A percentile compares a stretch with the other conserved stretches of the same genome.
phyloP scores from a whole-genome alignment of 495 filamentous ascomycete genomes.

The Peziza echinospora region DNA sequence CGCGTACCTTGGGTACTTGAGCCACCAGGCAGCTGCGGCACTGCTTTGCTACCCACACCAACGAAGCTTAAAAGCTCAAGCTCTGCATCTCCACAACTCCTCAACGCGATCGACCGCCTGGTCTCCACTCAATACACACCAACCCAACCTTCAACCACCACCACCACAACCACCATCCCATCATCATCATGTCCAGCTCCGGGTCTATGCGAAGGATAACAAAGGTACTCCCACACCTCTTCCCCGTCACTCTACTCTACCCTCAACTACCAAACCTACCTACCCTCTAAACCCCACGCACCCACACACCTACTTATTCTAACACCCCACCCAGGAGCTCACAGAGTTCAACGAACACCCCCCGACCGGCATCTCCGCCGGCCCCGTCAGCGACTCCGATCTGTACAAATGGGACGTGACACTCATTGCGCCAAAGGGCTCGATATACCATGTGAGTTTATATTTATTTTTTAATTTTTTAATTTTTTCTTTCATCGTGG shows the following conservation, averaged over 20 bases:
- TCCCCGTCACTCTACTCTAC: no score
- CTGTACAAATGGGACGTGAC: conserved; percentile 65
- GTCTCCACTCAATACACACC: no score
- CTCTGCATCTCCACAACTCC: no score
- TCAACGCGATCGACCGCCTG: no score
- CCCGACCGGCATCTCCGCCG: neutral
- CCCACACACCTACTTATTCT: neutral
- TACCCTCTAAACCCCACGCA: no score
- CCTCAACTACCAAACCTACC: neutral
- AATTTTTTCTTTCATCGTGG: conserved; percentile 2
- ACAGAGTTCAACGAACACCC: neutral
- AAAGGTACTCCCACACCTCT: no score
- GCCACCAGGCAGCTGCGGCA: no score
- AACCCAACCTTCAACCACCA: no score
- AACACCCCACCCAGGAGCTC: neutral
- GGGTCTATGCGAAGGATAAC: neutral
- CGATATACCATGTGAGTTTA: conserved; percentile 44
- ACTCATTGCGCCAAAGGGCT: conserved; percentile 51
- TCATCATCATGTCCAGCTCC: neutral
- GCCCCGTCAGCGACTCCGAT: conserved; percentile 33
- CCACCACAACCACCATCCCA: no score
- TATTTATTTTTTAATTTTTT: neutral
- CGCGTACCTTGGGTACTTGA: no score
- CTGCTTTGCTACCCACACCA: no score
- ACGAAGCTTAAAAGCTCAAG: no score